Evolutionary conservation across 805 yeast genomes (phyloP).

Genomic region (Sungouiella thailandica): DNA sequence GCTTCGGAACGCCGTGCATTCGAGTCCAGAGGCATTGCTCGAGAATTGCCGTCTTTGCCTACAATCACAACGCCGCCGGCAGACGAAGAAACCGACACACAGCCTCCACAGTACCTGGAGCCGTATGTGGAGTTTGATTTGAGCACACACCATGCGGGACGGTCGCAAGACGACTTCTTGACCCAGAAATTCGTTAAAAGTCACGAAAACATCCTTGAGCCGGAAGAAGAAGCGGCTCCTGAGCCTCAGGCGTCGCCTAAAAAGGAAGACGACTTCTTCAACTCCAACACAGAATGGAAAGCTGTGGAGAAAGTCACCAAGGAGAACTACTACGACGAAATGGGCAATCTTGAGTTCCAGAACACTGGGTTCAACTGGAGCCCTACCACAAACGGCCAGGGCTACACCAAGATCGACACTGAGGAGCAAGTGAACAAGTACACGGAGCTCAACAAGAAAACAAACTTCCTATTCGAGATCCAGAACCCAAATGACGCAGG

Average conservation of each 20-base stretch:
- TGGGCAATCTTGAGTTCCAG: conserved; percentile 56
- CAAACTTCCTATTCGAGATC: conserved; percentile 46
- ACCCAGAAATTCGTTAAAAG: background rate
- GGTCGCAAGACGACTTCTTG: conserved; percentile 5
- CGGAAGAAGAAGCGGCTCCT: background rate
- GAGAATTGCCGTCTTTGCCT: conserved; percentile 13
- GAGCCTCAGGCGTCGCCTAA: conserved; percentile 1
- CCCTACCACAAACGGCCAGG: conserved; percentile 46
- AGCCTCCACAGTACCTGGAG: no score
- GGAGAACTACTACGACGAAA: conserved; percentile 73
- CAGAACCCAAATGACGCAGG: conserved; percentile 10
- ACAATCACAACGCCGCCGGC: conserved; percentile 1
- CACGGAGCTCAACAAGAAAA: conserved; percentile 43
- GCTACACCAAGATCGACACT: conserved; percentile 85
- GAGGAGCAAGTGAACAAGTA: conserved; percentile 82
- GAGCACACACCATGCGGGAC: conserved; percentile 7
- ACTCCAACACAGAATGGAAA: conserved; percentile 63
- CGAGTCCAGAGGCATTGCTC: conserved; percentile 9
- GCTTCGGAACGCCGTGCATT: no score
- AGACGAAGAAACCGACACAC: background rate
- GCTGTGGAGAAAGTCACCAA: conserved; percentile 80
- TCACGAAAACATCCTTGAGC: background rate
- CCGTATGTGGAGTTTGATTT: conserved; percentile 28
- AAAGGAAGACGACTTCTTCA: conserved; percentile 30
- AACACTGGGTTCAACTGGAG: conserved; percentile 19